Conservation (phyloP, 139 green algal species). For the Chlamydomonas sphaeroides region DNA sequence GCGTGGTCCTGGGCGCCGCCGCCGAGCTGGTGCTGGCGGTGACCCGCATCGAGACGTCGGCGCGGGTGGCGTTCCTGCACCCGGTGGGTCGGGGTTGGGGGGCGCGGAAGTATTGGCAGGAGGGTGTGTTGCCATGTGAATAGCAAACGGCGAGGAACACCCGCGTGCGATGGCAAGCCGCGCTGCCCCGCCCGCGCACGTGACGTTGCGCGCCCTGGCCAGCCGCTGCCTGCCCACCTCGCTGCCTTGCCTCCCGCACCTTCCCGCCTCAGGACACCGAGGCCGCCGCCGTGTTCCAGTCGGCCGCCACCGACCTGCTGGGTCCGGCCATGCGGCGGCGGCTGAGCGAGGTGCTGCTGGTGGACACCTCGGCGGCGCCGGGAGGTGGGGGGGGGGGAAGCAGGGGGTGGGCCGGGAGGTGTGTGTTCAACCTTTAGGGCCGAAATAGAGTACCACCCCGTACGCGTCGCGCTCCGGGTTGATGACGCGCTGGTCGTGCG, state of each 20-base stretch:
- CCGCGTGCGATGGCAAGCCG: too few species aligned
- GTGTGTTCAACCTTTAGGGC: too few species aligned
- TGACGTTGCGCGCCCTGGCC: too few species aligned
- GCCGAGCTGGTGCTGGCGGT: neutral
- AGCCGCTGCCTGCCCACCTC: too few species aligned
- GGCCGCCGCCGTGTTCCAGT: conserved; percentile 19
- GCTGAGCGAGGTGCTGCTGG: conserved; percentile 29
- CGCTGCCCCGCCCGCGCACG: too few species aligned
- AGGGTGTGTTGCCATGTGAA: too few species aligned
- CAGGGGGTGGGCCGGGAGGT: too few species aligned
- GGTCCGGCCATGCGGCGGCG: conserved; percentile 11
- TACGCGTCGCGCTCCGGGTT: too few species aligned
- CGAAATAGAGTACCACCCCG: too few species aligned
- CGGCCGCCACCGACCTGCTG: conserved; percentile 9
- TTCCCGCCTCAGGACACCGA: neutral
- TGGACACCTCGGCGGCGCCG: neutral
- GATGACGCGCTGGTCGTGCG: too few species aligned
- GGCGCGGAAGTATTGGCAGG: neutral
- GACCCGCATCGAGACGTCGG: conserved; percentile 14
- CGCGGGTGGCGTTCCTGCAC: conserved; percentile 26
- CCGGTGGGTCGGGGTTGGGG: neutral
- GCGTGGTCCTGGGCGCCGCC: conserved; percentile 2
- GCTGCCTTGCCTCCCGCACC: too few species aligned
- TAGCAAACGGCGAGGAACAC: too few species aligned
- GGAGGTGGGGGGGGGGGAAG: neutral